phyloP scores from a whole-genome alignment of 2,329 filamentous ascomycete genomes.

The Aspergillus sp. region DNA sequence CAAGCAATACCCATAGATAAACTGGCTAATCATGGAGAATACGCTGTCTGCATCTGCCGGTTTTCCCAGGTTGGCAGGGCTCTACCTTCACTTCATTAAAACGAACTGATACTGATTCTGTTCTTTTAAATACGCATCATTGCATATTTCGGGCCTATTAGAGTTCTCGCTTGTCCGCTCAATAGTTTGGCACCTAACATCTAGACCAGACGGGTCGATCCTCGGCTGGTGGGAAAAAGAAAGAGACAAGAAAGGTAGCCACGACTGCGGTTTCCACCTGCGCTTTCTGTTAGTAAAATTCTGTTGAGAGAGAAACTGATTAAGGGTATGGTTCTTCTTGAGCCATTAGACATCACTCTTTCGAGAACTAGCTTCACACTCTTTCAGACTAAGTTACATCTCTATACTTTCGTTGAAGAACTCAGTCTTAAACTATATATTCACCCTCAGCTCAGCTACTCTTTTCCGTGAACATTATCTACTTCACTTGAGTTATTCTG shows the following conservation, averaged over 20 bases:
- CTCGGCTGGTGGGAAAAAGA: background rate
- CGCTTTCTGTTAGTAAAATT: too few species aligned
- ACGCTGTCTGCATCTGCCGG: too few species aligned
- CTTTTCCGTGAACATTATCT: background rate
- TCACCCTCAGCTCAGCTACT: background rate
- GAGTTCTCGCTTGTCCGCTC: background rate
- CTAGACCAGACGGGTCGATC: background rate
- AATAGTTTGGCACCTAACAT: background rate
- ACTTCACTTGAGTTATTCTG: background rate
- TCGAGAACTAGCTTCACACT: background rate
- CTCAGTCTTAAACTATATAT: background rate
- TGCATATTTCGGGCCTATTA: too few species aligned
- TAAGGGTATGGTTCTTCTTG: too few species aligned
- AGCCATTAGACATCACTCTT: background rate
- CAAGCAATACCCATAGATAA: background rate
- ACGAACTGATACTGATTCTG: background rate
- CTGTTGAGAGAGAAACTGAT: background rate
- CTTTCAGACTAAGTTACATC: background rate
- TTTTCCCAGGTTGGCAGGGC: too few species aligned
- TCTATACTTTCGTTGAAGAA: background rate
- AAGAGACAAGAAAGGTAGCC: background rate
- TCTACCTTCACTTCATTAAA: too few species aligned
- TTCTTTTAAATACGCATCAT: background rate
- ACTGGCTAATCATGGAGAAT: too few species aligned
- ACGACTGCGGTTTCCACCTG: background rate